These are phyloP conservation scores for Oryza rufipogon DNA, from an alignment of 176 grass and related monocot genomes.

Conservation along the genomic window DNA sequence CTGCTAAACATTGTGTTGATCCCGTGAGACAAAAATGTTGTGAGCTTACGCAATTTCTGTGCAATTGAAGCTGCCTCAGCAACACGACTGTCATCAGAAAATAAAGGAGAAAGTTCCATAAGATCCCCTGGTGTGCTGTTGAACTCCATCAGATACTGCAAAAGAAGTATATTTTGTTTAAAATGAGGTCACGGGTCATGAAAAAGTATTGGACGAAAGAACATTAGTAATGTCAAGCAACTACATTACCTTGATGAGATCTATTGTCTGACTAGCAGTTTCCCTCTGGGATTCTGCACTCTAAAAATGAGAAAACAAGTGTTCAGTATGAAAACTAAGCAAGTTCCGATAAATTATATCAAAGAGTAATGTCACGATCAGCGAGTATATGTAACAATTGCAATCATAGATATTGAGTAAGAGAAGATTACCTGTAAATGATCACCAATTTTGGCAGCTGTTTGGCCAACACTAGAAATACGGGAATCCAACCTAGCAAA, in stretches of 20 bases:
- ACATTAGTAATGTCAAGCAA: conserved; percentile 35
- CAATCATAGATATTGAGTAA: conserved; percentile 28
- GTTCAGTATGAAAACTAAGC: conserved; percentile 18
- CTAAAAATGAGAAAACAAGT: conserved; percentile 48
- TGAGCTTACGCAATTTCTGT: conserved; percentile 91
- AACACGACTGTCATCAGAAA: conserved; percentile 97
- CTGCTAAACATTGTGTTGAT: not conserved
- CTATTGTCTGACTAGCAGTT: conserved; percentile 98
- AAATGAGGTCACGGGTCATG: conserved; percentile 2
- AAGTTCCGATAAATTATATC: conserved; percentile 9
- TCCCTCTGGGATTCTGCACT: conserved; percentile 99
- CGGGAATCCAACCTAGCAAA: conserved; percentile 92
- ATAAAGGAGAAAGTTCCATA: conserved; percentile 98
- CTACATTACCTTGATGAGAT: conserved; percentile 85
- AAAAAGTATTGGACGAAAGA: conserved; percentile 10
- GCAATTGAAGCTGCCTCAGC: conserved; percentile 99
- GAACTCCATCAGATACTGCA: conserved; percentile 99
- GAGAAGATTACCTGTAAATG: conserved; percentile 88
- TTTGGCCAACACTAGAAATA: conserved; percentile 99
- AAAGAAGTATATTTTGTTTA: conserved; percentile 24
- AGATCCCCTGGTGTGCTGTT: conserved; percentile 99
- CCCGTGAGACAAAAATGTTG: conserved; percentile 6
- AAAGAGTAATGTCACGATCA: conserved; percentile 35
- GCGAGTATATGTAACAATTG: conserved; percentile 23
- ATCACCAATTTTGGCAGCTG: conserved; percentile 98